Evolutionary conservation across 83 land plant genomes (phyloP), one percentile per base, ranked within the genome.

Genomic region (Diphasiastrum complanatum): DNA sequence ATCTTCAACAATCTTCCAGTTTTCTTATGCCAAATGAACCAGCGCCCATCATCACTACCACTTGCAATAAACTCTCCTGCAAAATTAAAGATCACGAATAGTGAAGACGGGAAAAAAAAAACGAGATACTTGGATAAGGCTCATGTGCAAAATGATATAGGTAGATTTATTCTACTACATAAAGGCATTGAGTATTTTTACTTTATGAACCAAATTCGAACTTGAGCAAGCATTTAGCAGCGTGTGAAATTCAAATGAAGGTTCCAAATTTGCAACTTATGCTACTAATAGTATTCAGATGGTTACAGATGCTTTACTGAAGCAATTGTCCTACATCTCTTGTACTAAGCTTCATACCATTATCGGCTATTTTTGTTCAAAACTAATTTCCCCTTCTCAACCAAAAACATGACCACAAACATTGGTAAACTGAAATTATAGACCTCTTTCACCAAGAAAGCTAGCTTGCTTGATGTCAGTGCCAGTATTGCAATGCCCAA

Each of bases 1-100:
- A 90, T 75, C 65, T 89, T 95, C 10, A 95, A 51, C 40, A 95
- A 63, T 64, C 97, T 81, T 40, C 99, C 99, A 30, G 99, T 90
- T 65, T 46, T 81, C 65, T 95, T 95, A 43, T 85, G 83, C 99
- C 99, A 95, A 38, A 95, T 85, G 75, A 86, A 95, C 97, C 97
- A 90, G 49, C 87, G 81, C 10, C 99, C 99, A 85, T 95, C 99
- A 75, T 95, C 99, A 83, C 99, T 95, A 32, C 99, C 99, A 70
- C 97, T 83, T 6, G 97, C 97, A 74, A 95, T 75, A 79, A 61
- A 95, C 22, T 83, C 90, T 25, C 99, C 99, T 95, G 62, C 14
- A 32, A n/a, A n/a, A n/a, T n/a, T n/a, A n/a, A n/a, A 48, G 43
- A 8, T 8, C 43, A 40, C 43, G 16, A 40, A 8, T 40, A 40